phyloP scores from a whole-genome alignment of 768 basidiomycete genomes.

The Lanmaoa pseudosensibilis region DNA sequence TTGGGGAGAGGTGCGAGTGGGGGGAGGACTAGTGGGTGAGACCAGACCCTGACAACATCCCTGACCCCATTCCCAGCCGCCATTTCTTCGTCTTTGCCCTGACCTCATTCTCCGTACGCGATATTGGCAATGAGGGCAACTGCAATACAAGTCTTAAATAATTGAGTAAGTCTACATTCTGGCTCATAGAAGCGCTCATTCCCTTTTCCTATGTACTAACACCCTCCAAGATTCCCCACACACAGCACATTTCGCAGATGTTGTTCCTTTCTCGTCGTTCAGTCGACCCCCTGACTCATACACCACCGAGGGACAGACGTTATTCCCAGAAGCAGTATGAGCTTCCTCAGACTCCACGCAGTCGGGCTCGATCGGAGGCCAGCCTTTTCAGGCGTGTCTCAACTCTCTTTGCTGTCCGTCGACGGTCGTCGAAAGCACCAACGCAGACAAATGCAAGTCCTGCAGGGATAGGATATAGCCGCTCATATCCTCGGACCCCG shows the following conservation, averaged over 20 bases:
- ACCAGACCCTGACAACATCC: conserved; percentile 24
- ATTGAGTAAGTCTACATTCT: conserved; percentile 10
- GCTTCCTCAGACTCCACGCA: conserved; percentile 14
- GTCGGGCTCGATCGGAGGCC: conserved; percentile 27
- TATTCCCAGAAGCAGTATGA: not conserved
- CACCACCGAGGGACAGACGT: conserved; percentile 2
- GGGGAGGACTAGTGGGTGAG: not conserved
- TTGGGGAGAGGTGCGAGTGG: not conserved
- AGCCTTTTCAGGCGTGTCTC: conserved; percentile 31
- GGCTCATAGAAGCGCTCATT: not conserved
- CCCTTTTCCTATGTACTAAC: conserved; percentile 18
- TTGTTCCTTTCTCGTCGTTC: conserved; percentile 32
- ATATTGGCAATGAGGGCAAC: conserved; percentile 21
- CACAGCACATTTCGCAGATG: conserved; percentile 15
- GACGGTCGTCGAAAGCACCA: conserved; percentile 20
- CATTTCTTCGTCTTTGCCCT: conserved; percentile 5
- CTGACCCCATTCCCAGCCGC: conserved; percentile 9
- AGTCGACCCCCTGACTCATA: conserved; percentile 21
- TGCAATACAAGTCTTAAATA: conserved; percentile 19
- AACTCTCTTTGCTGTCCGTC: conserved; percentile 25
- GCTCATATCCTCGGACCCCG: conserved; percentile 6
- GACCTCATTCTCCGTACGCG: conserved; percentile 12
- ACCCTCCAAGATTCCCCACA: not conserved
- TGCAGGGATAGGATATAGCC: conserved; percentile 19
- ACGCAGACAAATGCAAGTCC: conserved; percentile 4